A percentile compares a stretch with the other conserved stretches of the same genome.
Conservation (phyloP, 345 rosid genomes). For the Boechera retrofracta region DNA sequence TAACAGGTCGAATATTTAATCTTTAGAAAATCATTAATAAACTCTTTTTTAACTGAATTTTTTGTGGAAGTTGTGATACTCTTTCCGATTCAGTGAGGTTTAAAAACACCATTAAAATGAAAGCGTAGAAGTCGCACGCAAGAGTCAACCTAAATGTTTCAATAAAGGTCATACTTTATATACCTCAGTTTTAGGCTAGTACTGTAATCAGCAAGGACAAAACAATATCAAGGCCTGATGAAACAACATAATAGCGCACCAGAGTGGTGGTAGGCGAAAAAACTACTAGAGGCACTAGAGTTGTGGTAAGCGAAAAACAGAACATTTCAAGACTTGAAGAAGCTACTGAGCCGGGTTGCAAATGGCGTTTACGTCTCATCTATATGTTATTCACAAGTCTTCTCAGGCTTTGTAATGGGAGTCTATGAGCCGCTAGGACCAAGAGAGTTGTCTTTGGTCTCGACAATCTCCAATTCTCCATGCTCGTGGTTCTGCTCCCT, state of each 20-base stretch:
- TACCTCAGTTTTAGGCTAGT: too few species aligned
- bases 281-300: neutral
- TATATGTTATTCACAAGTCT: slow-evolving; percentile 44
- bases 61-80: too few species aligned
- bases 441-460: slow-evolving; percentile 53
- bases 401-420: slow-evolving; percentile 44
- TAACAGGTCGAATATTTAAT: neutral
- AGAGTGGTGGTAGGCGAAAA: too few species aligned
- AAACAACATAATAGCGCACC: neutral
- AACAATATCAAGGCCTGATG: too few species aligned
- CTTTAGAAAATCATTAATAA: too few species aligned
- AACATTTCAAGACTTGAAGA: slow-evolving; percentile 23
- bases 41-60: too few species aligned
- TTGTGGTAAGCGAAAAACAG: neutral
- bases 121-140: too few species aligned
- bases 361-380: slow-evolving; percentile 18
- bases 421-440: slow-evolving; percentile 49
- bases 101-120: too few species aligned
- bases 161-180: too few species aligned
- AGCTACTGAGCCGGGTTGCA: slow-evolving; percentile 13
- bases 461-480: slow-evolving; percentile 62
- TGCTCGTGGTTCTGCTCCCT: slow-evolving; percentile 67
- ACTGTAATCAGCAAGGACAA: too few species aligned
- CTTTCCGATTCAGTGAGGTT: too few species aligned
- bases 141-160: too few species aligned